Base-by-base conservation (phyloP, 2,329 filamentous ascomycete genomes). In the Penicillium palitans region DNA sequence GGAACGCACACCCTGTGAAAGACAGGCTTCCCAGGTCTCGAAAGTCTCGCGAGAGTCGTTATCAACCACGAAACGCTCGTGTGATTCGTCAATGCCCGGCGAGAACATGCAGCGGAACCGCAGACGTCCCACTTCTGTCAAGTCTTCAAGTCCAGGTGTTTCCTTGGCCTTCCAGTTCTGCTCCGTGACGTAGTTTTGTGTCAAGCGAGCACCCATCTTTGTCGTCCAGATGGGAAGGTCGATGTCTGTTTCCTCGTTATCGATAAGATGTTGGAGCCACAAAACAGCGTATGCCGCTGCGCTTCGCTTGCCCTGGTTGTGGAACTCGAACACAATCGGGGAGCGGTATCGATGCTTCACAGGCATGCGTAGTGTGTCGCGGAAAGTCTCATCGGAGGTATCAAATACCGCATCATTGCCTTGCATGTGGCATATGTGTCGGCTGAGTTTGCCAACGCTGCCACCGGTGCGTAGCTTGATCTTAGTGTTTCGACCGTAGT, bases 181-280 rank as follows among this genome's bases (percentile, higher is more conserved):
- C 60, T 92, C 86, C 0, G 91, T 96, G 68, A 97, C 89, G 74
- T 93, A 97, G 72, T 96, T 98, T 71, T 98, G 93, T 0, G 90
- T 90, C 12, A 98, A 80, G 5, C 93, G 86, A 60, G 84, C 80
- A 0, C 87, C 82, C 57, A 90, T 89, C 66, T 89, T 83, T 25
- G 92, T 96, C 51, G 84, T 87, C 90, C 92, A 98, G 57, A 99
- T 89, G 0, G 93, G 95, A n/a, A 98, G 82, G 63, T 95, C 89
- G 67, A 97, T 88, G 15, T 89, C 83, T 2, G 82, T 83, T 52
- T 89, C 86, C 62, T 95, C 88, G 58, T 90, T 89, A 69, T 98
- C 95, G 12, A 88, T 82, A 9, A 98, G 80, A 58, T 95, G 90
- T 64, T 92, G 86, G 4, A 98, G 82, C 95, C 93, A 98, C 29